Evolutionary conservation across 1,284 basidiomycete species (phyloP), one percentile per base, ranked within the genome.

Genomic region (Chalciporus sp.): DNA sequence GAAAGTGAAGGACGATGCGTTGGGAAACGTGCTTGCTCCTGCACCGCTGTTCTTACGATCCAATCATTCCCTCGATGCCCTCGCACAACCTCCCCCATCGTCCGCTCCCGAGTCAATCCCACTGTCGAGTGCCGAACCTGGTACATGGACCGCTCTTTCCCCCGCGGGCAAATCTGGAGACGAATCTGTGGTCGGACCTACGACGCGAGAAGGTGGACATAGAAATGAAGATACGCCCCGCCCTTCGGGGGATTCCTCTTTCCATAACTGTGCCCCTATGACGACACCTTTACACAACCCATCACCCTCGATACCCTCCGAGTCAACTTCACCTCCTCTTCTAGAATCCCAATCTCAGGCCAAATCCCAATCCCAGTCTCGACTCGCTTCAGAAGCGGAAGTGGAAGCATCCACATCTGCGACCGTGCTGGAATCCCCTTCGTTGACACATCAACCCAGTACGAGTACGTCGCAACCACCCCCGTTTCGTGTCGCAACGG

Each of bases 401-500:
- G 23, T 6, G 23, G 23, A 23, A 23, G 41, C 48, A 11, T 23
- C 49, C 5, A 23, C 17, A 12, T 51, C 55, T 23, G 42, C 51
- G 31, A 10, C 37, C 23, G 27, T 49, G 12, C 53, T 43, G 20
- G 41, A 43, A 11, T 57, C 49, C 11, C 55, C 52, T 11, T 20
- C 43, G 17, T 51, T 60, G 20, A 45, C 37, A 7, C 43, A 52
- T 31, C 57, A 20, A 6, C 23, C 23, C 23, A 23, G 23, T n/a
- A 56, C 57, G 12, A 57, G 35, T 23, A 51, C 57, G 27, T 42
- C 66, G 16, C 52, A 58, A n/a, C 62, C 61, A 16, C 59, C 59
- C 2, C 63, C 66, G 11, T 69, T 69, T 42, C 47, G 65, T 37
- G 49, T 60, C 14, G 42, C 50, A 19, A 68, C 69, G 2, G 62